Evolutionary conservation across 345 rosid species (phyloP), one percentile per base, ranked within the genome.

Genomic region (Lepidium sativum): DNA sequence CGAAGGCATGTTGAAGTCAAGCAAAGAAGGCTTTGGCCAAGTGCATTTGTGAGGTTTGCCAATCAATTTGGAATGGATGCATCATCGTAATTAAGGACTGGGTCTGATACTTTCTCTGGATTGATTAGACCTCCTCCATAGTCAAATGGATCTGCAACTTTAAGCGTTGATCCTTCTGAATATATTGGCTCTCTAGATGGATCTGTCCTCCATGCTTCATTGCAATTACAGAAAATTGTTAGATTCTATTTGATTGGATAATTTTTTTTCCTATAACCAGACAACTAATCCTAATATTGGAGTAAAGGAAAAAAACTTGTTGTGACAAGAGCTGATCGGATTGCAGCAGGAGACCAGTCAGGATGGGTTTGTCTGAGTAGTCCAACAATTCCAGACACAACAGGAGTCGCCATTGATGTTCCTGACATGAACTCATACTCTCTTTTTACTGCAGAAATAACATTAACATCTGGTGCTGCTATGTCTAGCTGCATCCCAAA

Each of bases 141-240:
- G 62, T 89, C 88, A 16, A 89, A 89, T 1, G 92, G 83, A 41
- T 83, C 75, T 8, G 91, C 94, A 9, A 69, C 70, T 68, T 88
- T 61, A 5, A 33, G 67, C 5, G 75, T 80, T 32, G 78, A 73
- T 62, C 83, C 89, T 6, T 82, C 84, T 3, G 92, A 78, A 21
- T 78, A 76, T 68, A 85, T 79, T 13, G 81, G 88, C 48, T 58
- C 71, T 20, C 81, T 80, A n/a, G 38, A 74, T 55, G 83, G 81
- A 67, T 80, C 73, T 0, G 70, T 74, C 41, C 70, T 80, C 81
- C 73, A 60, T 34, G 73, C 81, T 79, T 37, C 51, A 58, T 48
- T 48, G 17, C 20, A 45, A 32, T 14, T 9, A 44, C 5, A 57
- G 9, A 56, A 14, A 54, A 25, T 18, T 40, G 15, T 8, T 40